Evolutionary conservation across 768 basidiomycete species (phyloP), one percentile per base, ranked within the genome.

Genomic region (Boletus eberwhitei): DNA sequence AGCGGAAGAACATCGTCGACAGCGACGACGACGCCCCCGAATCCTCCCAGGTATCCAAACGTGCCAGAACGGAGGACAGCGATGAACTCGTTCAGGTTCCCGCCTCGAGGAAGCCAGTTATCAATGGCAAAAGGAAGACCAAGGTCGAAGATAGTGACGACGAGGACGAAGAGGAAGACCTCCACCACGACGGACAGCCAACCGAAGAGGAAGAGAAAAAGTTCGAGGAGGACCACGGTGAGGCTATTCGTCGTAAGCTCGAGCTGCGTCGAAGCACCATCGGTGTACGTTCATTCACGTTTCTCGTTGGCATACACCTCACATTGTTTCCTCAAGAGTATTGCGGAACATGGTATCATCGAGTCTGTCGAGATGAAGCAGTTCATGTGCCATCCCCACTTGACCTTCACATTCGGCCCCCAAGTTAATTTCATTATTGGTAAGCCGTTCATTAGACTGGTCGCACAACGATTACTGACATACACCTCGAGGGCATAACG

Each of bases 361-460:
- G 88, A 92, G 62, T 78, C 79, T 34, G 81, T 97, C 40, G 88
- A 93, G 65, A 84, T 93, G 82, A 79, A 85, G 64, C 87, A 98
- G 66, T 98, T 98, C 74, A 96, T 98, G 94, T 97, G 94, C 71
- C 95, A 98, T 73, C 80, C 85, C 68, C 86, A 79, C 71, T 77
- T 94, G 42, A 85, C 79, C 1, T 91, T 97, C 71, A 79, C 81
- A 2, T 93, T 98, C 59, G 93, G 93, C 0, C 87, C 90, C 9
- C 92, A 95, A 70, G 90, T 99, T 66, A 99, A 98, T 73, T 98
- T 98, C 66, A 90, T 99, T 61, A 96, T 96, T 37, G 93, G 93
- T 86, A 61, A 38, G 81, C 63, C 2, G 6, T 16, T 21, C 21
- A 21, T 45, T 52, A 21, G 24, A 44, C 29, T 12, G 40, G 42